Conservation (phyloP, 2,329 filamentous ascomycete genomes). For the Pseudocercospora musae region DNA sequence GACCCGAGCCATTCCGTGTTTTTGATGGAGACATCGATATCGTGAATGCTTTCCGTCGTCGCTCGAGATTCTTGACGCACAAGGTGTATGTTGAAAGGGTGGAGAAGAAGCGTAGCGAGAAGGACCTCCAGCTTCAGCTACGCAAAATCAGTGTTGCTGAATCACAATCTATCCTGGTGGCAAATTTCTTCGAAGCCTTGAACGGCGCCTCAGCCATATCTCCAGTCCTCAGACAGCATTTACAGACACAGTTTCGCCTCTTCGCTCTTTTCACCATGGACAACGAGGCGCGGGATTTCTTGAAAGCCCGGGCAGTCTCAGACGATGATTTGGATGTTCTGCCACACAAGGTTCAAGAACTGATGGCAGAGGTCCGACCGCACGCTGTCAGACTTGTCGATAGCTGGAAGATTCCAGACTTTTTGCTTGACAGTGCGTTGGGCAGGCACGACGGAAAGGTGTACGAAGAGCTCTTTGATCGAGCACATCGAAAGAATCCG, state of each 20-base stretch:
- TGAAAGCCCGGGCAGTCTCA: slow-evolving; percentile 43
- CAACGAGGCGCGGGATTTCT: slow-evolving; percentile 44
- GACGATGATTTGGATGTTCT: slow-evolving; percentile 43
- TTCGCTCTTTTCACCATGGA: slow-evolving; percentile 50
- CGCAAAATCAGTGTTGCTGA: slow-evolving; percentile 45
- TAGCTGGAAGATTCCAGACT: slow-evolving; percentile 53
- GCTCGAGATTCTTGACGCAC: slow-evolving; percentile 44
- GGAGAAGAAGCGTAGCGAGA: slow-evolving; percentile 49
- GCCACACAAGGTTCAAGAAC: slow-evolving; percentile 41
- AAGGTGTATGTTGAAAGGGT: slow-evolving; percentile 45
- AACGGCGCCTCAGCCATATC: slow-evolving; percentile 32
- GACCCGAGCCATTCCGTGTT: slow-evolving; percentile 32
- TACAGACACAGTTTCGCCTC: slow-evolving; percentile 47
- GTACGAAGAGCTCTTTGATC: slow-evolving; percentile 53
- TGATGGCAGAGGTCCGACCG: slow-evolving; percentile 49
- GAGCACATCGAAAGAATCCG: slow-evolving; percentile 51
- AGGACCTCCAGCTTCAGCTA: slow-evolving; percentile 43
- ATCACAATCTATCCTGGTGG: slow-evolving; percentile 49
- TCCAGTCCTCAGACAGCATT: slow-evolving; percentile 30
- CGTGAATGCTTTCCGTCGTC: slow-evolving; percentile 46
- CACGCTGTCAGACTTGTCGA: slow-evolving; percentile 54
- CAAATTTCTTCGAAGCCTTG: slow-evolving; percentile 45
- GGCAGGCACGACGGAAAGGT: slow-evolving; percentile 52
- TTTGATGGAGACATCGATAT: slow-evolving; percentile 39
- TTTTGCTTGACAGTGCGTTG: slow-evolving; percentile 50